Evolutionary conservation across 352 stramenopile genomes (phyloP).

Genomic region (Phytopythium boreale): DNA sequence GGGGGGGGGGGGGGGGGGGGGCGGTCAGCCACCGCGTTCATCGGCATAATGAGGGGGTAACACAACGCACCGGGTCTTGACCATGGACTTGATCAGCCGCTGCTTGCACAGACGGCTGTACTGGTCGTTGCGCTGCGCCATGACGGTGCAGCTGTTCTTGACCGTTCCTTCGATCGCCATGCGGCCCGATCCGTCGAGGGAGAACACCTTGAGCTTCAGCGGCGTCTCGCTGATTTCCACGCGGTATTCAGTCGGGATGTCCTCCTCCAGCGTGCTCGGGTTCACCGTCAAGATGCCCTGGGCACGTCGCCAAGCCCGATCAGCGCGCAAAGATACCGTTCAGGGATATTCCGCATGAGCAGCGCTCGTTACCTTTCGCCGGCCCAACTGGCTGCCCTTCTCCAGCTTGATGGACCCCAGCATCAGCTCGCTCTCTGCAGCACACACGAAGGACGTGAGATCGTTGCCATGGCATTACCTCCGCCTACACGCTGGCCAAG

Average conservation of each 20-base stretch:
- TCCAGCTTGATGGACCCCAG: constrained; percentile 83
- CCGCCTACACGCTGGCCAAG: too few relatives aligned
- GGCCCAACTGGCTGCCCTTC: constrained; percentile 62
- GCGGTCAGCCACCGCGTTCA: too few relatives aligned
- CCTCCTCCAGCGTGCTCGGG: constrained; percentile 62
- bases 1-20: too few relatives aligned
- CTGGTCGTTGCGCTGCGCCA: constrained; percentile 79
- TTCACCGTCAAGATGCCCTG: constrained; percentile 81
- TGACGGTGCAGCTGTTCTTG: constrained; percentile 84
- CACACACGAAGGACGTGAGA: background rate
- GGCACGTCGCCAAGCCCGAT: background rate
- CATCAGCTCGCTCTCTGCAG: constrained; percentile 79
- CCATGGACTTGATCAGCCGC: constrained; percentile 84
- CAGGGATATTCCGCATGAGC: background rate
- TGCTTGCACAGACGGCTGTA: constrained; percentile 87
- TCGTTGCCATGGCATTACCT: background rate
- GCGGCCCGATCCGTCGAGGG: constrained; percentile 75
- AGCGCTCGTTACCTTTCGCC: constrained; percentile 51
- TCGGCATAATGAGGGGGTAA: background rate
- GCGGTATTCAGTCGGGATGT: constrained; percentile 80
- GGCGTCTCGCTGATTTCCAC: constrained; percentile 76
- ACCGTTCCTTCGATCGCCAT: constrained; percentile 87
- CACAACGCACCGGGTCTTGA: constrained; percentile 57
- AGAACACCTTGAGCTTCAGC: constrained; percentile 84
- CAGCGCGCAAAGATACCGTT: constrained; percentile 5